Evolutionary conservation across 1,284 basidiomycete species (phyloP).

Genomic region (Ganoderma leucocontextum): DNA sequence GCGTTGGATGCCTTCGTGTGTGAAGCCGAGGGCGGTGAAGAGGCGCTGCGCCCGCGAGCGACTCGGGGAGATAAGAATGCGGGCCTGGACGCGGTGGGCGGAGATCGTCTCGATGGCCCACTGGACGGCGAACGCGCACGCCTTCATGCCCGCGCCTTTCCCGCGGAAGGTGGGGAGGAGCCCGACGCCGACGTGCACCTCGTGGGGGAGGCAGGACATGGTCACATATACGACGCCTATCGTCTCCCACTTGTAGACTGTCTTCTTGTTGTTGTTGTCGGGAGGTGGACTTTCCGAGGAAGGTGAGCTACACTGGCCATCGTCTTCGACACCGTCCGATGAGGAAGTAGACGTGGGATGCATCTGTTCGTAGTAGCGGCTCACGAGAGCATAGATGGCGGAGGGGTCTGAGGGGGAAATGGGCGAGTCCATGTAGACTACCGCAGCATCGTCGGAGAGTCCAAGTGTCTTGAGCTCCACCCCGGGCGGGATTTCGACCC

Average conservation of each 20-base stretch:
- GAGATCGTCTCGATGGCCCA: constrained; percentile 56
- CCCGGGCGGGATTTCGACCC: background rate
- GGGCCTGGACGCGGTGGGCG: constrained; percentile 58
- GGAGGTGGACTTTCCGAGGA: background rate
- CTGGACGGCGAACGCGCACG: constrained; percentile 52
- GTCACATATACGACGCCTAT: constrained; percentile 58
- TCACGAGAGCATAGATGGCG: background rate
- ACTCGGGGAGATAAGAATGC: constrained; percentile 27
- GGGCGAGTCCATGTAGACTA: background rate
- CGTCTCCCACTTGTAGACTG: constrained; percentile 23
- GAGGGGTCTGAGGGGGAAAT: background rate
- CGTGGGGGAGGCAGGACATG: constrained; percentile 45
- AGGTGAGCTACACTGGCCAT: background rate
- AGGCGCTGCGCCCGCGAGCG: constrained; percentile 28
- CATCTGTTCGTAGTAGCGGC: background rate
- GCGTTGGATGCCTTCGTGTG: constrained; percentile 65
- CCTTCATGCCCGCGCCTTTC: constrained; percentile 54
- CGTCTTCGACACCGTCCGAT: background rate
- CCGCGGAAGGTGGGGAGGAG: constrained; percentile 47
- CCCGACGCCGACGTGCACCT: constrained; percentile 62
- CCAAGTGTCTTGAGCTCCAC: background rate
- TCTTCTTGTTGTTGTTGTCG: no score
- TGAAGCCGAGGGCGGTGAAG: constrained; percentile 51
- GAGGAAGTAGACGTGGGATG: background rate
- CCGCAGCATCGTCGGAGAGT: constrained; percentile 3